Evolutionary conservation across 345 rosid genomes (phyloP).

Genomic region (Arabidopsis arenosa): DNA sequence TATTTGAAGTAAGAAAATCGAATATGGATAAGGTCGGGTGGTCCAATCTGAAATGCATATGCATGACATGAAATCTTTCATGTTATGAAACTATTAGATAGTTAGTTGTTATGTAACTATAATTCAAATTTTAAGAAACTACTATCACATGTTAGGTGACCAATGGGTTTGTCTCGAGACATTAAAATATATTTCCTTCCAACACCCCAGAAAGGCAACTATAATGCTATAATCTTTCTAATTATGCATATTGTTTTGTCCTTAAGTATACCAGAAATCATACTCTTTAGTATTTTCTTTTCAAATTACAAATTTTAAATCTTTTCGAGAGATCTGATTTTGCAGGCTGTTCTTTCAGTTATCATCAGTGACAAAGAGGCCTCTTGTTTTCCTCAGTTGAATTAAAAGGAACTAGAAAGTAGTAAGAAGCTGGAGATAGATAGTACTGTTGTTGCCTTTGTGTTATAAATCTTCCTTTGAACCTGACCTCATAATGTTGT

Average conservation of each 20-base stretch:
- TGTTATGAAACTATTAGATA: constrained; percentile 1
- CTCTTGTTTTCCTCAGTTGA: too few species aligned
- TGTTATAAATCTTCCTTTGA: too few species aligned
- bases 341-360: too few species aligned
- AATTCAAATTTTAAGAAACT: constrained; percentile 2
- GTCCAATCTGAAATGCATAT: neutral
- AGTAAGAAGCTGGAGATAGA: too few species aligned
- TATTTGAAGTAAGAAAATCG: neutral
- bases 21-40: constrained; percentile 12
- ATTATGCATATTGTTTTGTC: constrained; percentile 2
- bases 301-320: too few species aligned
- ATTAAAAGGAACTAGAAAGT: too few species aligned
- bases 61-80: neutral
- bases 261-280: neutral
- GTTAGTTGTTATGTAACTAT: constrained; percentile 19
- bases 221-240: constrained; percentile 9
- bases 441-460: too few species aligned
- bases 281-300: too few species aligned
- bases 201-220: neutral
- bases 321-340: too few species aligned
- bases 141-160: constrained; percentile 36
- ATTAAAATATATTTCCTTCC: constrained; percentile 7
- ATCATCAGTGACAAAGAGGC: too few species aligned
- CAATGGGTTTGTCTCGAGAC: constrained; percentile 36
- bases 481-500: too few species aligned